Base-by-base conservation (phyloP, 257 asterid genomes). In the Capsicum baccatum region DNA sequence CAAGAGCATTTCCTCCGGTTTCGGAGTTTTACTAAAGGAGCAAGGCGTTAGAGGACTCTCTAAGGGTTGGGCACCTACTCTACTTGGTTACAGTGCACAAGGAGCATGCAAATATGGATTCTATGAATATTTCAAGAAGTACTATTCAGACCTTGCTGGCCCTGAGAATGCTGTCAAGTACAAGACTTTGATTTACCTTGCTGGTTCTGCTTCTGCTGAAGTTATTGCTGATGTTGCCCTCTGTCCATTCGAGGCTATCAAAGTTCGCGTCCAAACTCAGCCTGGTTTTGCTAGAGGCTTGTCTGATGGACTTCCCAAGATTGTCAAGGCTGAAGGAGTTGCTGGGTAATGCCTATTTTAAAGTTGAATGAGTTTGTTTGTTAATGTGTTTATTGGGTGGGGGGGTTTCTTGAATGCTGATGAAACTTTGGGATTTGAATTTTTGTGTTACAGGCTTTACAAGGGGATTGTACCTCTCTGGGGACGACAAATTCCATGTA, bases 401-500 rank as follows among this genome's bases (percentile, higher is more conserved):
- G 74, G 37, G 44, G 1, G 1, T 4, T 39, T 3, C 44, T 39
- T 39, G 5, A 39, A 39, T 74, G 4, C 12, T 52, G 54, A 26
- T 3, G 10, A 11, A 50, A 5, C 17, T 2, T 59, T 81, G 44
- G 42, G 2, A 4, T 6, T 50, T 68, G 35, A 39, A 10, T 48
- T n/a, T n/a, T 79, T 70, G 81, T 83, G 79, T 47, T 88, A 81
- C 91, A 91, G 97, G 89, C 86, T 91, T 37, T 92, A 90, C 80
- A 92, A 89, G 85, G 97, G 97, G 86, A 78, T 92, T 37, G 91
- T 89, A 87, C 95, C 97, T 48, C 97, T 92, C 11, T 92, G 97
- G 97, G 97, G 97, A 80, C 89, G 97, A 16, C 97, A 93, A 56
- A 93, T 93, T 88, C 97, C 97, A 84, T 93, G 97, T 92, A 88